Percentiles rank a stretch among this genome's conserved stretches.
Conservation (phyloP, 2,329 filamentous ascomycete genomes). For the Pseudocercospora ulei region DNA sequence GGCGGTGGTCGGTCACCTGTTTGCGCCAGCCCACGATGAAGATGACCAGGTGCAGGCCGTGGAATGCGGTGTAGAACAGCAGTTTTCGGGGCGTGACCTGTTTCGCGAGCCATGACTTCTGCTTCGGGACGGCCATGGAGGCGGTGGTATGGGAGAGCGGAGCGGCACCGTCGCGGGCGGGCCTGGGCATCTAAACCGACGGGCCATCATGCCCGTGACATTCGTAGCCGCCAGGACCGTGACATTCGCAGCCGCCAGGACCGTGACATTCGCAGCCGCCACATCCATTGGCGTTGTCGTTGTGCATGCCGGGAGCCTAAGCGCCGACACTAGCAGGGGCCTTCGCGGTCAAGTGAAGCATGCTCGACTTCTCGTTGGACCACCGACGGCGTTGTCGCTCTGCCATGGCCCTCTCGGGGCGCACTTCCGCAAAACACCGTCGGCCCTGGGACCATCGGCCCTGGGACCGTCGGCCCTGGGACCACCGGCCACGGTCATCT, state of each 20-base stretch:
- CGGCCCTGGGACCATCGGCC: no score
- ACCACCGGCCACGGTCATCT: no score
- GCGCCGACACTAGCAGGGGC: conserved; percentile 18
- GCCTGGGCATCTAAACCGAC: no score
- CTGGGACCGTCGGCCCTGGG: no score
- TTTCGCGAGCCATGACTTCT: conserved; percentile 31
- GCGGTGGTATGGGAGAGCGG: not conserved
- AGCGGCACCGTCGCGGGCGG: no score
- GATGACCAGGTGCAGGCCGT: conserved; percentile 34
- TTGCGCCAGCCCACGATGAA: conserved; percentile 44
- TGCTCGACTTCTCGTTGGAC: conserved; percentile 13
- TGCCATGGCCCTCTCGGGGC: not conserved
- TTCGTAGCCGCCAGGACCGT: no score
- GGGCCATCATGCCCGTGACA: no score
- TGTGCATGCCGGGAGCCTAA: conserved; percentile 14
- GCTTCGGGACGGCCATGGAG: conserved; percentile 21
- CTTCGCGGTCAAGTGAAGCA: conserved; percentile 15
- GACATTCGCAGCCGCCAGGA: no score
- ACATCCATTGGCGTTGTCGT: no score
- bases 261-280: no score
- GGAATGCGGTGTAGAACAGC: conserved; percentile 34
- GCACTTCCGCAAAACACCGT: not conserved
- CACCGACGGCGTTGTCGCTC: not conserved
- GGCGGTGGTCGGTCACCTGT: conserved; percentile 56
- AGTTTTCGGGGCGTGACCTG: conserved; percentile 34